Evolutionary conservation across 2,329 filamentous ascomycete species (phyloP), one percentile per base, ranked within the genome.

Genomic region (Thermochaetoides dissita): DNA sequence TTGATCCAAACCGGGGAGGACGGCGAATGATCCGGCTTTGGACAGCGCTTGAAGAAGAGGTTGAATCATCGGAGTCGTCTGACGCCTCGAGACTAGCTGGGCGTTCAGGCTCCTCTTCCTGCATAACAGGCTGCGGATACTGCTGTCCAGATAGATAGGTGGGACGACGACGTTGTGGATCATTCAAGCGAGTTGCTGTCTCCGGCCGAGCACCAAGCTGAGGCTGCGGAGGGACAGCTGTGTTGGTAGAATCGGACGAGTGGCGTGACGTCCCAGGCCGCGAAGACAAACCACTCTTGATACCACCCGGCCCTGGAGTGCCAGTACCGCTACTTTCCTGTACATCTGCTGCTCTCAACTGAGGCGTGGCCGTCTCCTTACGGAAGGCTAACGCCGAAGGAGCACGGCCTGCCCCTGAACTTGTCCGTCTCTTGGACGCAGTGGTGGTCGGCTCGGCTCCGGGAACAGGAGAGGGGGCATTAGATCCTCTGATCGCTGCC

Each of bases 1-100:
- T 44, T 49, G 44, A 45, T 38, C 67, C 63, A 44, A 69, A 74
- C 12, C 71, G 65, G 8, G 74, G 73, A 3, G 74, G 74, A 2
- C 74, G 69, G 17, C 71, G 69, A 52, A 77, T 76, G 48, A 77
- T 76, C 43, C 73, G 66, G 10, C 72, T 77, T 52, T 76, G 69
- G 3, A 68, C 72, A 0, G 71, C 69, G 47, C 65, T 67, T 1
- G 48, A 46, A 7, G 49, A 74, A 29, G 64, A 57, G 0, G 50
- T 53, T 0, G 57, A 58, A 24, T 24, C 17, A 24, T 24, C 17
- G 1, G 56, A 55, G 3, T 55, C 58, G 43, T 56, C 55, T 5
- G 59, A 67, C 29, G 69, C 66, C 12, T 55, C 55, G 0, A 61
- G 59, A 2, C 63, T 65, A 1, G 69, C 67, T 3, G 68, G 70